phyloP scores from a whole-genome alignment of 2,329 filamentous ascomycete genomes.

The Cladosporium cucumerinum region DNA sequence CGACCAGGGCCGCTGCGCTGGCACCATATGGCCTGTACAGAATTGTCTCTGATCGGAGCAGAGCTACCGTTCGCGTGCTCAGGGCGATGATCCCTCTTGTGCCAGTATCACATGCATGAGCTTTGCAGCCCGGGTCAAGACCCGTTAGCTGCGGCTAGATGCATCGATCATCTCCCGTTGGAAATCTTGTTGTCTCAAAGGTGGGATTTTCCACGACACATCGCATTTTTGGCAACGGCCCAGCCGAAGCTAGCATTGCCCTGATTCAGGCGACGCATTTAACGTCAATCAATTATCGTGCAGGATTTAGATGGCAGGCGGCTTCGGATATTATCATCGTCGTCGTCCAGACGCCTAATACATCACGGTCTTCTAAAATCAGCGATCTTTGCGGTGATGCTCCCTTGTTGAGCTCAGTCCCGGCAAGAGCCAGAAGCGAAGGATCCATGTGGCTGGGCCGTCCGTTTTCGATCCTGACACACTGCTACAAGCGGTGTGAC shows the following conservation, averaged over 20 bases:
- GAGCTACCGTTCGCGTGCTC: conserved; percentile 14
- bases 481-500: conserved; percentile 11
- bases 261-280: conserved; percentile 7
- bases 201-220: conserved; percentile 13
- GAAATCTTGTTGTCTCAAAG: conserved; percentile 11
- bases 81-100: conserved; percentile 7
- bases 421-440: conserved; percentile 6
- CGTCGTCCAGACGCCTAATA: conserved; percentile 2
- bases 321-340: neutral
- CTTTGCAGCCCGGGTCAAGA: conserved; percentile 16
- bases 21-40: conserved; percentile 13
- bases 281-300: conserved; percentile 6
- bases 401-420: conserved; percentile 16
- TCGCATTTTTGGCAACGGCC: conserved; percentile 12
- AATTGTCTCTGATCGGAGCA: conserved; percentile 16
- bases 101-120: conserved; percentile 18
- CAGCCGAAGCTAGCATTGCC: conserved; percentile 9
- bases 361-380: conserved; percentile 5
- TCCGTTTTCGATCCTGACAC: conserved; percentile 1
- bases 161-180: conserved; percentile 12
- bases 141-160: conserved; percentile 17
- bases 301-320: neutral
- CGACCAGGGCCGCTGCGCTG: conserved; percentile 5
- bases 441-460: conserved; percentile 12
- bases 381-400: conserved; percentile 10